Evolutionary conservation across 768 basidiomycete species (phyloP).

Genomic region (Termitomyces sp.): DNA sequence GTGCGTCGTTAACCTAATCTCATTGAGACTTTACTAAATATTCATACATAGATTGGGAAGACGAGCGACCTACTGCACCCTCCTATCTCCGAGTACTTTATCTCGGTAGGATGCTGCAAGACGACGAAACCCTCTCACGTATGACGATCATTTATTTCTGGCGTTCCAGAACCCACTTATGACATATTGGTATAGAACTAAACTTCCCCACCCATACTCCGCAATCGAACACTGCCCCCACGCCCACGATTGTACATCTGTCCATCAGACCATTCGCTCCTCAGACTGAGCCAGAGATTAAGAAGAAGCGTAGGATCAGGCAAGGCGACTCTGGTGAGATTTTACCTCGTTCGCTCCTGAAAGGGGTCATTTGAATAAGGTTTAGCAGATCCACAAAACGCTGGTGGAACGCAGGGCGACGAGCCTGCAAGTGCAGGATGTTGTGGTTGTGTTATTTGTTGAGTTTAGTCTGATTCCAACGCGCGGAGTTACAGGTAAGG

Average conservation of each 20-base stretch:
- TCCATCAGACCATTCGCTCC: constrained; percentile 62
- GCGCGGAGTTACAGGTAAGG: background rate
- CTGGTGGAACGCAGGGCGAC: constrained; percentile 2
- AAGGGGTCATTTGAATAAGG: background rate
- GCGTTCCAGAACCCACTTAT: background rate
- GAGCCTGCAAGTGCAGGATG: constrained; percentile 9
- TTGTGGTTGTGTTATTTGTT: constrained; percentile 20
- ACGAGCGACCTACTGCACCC: constrained; percentile 74
- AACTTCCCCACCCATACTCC: constrained; percentile 37
- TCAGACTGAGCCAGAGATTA: constrained; percentile 43
- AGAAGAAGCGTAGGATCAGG: constrained; percentile 48
- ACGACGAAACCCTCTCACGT: constrained; percentile 75
- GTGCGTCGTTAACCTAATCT: constrained; percentile 33
- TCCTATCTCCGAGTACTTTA: constrained; percentile 74
- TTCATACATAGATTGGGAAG: constrained; percentile 63
- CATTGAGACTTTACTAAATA: background rate
- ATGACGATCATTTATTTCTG: constrained; percentile 20
- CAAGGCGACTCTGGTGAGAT: constrained; percentile 26
- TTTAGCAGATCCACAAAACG: background rate
- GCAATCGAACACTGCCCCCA: constrained; percentile 24
- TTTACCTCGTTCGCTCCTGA: background rate
- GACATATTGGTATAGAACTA: constrained; percentile 26
- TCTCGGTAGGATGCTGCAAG: constrained; percentile 78
- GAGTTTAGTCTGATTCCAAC: background rate
- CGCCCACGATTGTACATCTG: constrained; percentile 70